Base-by-base conservation (phyloP, 148 eudicot species). In the Arbutus unedo region DNA sequence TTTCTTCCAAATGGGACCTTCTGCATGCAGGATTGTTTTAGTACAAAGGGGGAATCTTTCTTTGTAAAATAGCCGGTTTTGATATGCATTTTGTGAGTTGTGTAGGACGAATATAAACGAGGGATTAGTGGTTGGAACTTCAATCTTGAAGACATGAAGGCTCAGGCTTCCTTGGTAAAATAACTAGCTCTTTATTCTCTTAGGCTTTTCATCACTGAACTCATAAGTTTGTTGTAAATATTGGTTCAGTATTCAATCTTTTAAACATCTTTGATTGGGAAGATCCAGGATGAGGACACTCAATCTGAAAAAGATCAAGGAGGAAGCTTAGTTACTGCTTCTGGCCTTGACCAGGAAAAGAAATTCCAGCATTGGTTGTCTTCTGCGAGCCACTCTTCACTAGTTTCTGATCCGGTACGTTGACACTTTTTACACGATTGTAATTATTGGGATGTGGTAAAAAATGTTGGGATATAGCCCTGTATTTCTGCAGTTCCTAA, bases 61-160 rank as follows among this genome's bases (percentile, higher is more conserved):
- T 50, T 9, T 13, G 31, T 23, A 21, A 48, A 43, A 5, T 66
- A 25, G 71, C 31, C 23, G 71, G 38, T 62, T 62, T 62, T 66
- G 71, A 66, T 43, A 19, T 25, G 73, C 14, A 53, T 8, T 77
- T 31, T 18, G 6, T 23, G 41, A 23, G 57, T 50, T 83, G 62
- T 80, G 55, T 83, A 96, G 98, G 93, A 90, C 83, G 97, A 96
- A 88, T 96, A 96, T 78, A 94, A 96, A 86, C 90, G 97, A 81
- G 99, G 99, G 49, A 94, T 96, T 4, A 96, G 99, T 80, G 83
- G 91, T 55, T 96, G 99, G 99, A 92, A 94, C 84, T 96, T 96
- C 79, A 87, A 96, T 86, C 87, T 96, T 45, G 99, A 96, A 76
- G 97, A 96, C 77, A 77, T 96, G 82, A 96, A 96, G 85, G 93